phyloP scores from a whole-genome alignment of 1,284 basidiomycete species.

The Cutaneotrichosporon spelunceum region DNA sequence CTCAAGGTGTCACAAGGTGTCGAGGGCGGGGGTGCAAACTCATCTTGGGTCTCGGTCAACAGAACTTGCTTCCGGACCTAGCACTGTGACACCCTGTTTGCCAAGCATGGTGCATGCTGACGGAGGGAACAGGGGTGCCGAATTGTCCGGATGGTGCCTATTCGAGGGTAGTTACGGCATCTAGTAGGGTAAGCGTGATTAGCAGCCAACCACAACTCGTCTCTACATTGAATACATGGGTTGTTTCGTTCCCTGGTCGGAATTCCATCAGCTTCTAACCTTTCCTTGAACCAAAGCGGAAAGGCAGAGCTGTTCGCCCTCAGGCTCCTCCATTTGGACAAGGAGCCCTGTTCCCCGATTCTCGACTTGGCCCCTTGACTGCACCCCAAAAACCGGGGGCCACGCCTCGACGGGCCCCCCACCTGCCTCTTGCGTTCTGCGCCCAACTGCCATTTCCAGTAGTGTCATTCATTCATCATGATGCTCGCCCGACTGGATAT shows the following conservation, averaged over 20 bases:
- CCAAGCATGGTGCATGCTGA: too few species aligned
- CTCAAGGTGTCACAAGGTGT: background rate
- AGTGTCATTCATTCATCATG: background rate
- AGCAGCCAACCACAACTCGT: background rate
- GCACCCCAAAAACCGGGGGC: background rate
- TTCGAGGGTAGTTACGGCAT: background rate
- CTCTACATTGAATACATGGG: background rate
- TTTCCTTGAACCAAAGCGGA: background rate
- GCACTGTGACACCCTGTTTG: background rate
- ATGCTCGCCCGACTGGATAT: background rate
- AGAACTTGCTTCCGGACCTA: background rate
- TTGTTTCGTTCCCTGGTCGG: background rate
- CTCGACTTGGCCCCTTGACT: background rate
- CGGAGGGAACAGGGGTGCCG: background rate
- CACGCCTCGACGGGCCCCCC: background rate
- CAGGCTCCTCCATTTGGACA: too few species aligned
- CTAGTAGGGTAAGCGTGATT: background rate
- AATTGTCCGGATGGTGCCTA: background rate
- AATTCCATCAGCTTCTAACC: background rate
- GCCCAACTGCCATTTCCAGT: background rate
- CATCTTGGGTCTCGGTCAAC: background rate
- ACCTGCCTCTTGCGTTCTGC: background rate
- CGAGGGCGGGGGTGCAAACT: background rate
- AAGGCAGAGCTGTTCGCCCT: too few species aligned
- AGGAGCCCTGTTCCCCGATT: background rate